Base-by-base conservation (phyloP, 371 early-diverging fungal genomes). In the Mortierella sp. region DNA sequence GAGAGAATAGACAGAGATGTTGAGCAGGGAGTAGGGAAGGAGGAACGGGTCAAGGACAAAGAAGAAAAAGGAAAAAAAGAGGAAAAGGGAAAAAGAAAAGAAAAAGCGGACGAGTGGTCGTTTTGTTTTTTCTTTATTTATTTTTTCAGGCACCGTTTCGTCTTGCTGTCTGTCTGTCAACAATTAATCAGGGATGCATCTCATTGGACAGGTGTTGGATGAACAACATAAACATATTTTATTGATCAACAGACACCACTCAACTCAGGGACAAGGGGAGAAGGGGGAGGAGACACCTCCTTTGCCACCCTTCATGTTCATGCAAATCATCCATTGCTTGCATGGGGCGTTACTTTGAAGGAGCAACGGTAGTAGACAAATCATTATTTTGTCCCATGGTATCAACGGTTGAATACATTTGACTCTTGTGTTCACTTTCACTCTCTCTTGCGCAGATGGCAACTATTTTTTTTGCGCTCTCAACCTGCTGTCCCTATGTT, bases 21-120 rank as follows among this genome's bases (percentile, higher is more conserved):
- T 16, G 14, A 28, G 28, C 3, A 63, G 63, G 34, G 38, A 34
- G 34, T 63, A 28, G 38, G 73, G 73, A 72, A 72, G 73, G 73
- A n/a, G 73, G 48, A 72, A 72, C 52, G 48, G n/a, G 52, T 72
- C 47, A 72, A 72, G 47, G 52, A 72, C 47, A 31, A 34, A 28
- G 52, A 48, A 19, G 31, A 72, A 31, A 14, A 11, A 72, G 26
- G 13, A 42, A 34, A 42, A 28, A 6, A 28, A 28, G 13, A 65
- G 14, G 14, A 38, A 21, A 24, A 34, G 34, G 31, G 13, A 31
- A 60, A 28, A 31, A 34, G 16, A 34, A 11, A 34, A 60, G 14
- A 60, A 5, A 60, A 28, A 16, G 28, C n/a, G 10, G 58, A 57
- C 57, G 16, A 60, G 60, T 50, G 50, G 60, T n/a, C 58, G 28